Base-by-base conservation (phyloP, 805 yeast species). In the Cyberlindnera veronae region DNA sequence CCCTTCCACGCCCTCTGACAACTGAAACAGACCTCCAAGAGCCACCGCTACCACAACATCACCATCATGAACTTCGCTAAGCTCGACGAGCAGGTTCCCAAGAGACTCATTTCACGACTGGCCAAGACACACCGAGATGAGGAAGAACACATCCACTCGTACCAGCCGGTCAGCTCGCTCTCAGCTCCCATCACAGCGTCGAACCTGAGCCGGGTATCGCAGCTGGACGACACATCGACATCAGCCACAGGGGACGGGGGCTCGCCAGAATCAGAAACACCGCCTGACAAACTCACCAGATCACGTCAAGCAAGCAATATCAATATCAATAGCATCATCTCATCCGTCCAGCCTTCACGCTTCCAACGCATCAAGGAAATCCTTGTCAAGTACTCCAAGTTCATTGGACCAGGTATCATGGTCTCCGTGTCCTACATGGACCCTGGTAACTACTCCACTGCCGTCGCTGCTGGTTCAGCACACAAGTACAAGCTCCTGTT, bases 391-490 rank as follows among this genome's bases (percentile, higher is more conserved):
- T 84, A 81, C 59, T 62, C 69, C 29, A 63, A 69, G 46, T 85
- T 84, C 58, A 70, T 91, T n/a, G 98, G 98, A 0, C 98, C 98
- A 0, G 98, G 99, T 0, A 67, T 91, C 34, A 84, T 91, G 95
- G 95, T 93, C 2, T 76, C 90, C 5, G 96, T 91, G 24, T 91
- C 97, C 0, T 93, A 90, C 61, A 87, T 93, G 88, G 98, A 91
- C 55, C 98, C 99, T 0, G 99, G 99, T 5, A 91, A 93, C 64
- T 91, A 90, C 63, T 84, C 96, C 28, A 87, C 97, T 1, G 95
- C 93, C 9, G 96, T 91, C 12, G 85, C 93, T 8, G 93, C 95
- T 1, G 95, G 95, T n/a, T 83, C 95, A 23, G 82, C 86, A 20
- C 87, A 84, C 60, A 77, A 82, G 50, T 91, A 82, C 60, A 81